phyloP scores from a whole-genome alignment of 2,329 filamentous ascomycete genomes.

The Tympanopsis confertula region DNA sequence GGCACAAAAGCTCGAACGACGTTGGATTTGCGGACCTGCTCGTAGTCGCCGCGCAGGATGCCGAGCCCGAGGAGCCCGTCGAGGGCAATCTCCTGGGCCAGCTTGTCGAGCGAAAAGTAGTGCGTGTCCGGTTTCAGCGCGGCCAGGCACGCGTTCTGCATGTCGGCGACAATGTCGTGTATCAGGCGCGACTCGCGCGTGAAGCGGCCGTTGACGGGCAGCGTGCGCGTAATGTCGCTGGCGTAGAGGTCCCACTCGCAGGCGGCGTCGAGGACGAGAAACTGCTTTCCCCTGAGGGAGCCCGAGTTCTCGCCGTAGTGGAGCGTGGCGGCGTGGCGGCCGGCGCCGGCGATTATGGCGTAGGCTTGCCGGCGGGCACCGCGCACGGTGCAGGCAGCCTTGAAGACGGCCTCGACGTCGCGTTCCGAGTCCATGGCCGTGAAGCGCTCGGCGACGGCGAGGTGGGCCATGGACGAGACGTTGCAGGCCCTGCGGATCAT shows the following conservation, averaged over 20 bases:
- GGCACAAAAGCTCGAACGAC: constrained; percentile 53
- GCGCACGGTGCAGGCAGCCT: constrained; percentile 57
- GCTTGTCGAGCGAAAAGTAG: constrained; percentile 62
- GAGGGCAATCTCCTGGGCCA: constrained; percentile 63
- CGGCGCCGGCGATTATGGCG: constrained; percentile 75
- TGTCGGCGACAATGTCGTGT: constrained; percentile 66
- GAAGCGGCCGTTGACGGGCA: constrained; percentile 66
- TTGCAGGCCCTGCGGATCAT: constrained; percentile 72
- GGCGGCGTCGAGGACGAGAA: constrained; percentile 78
- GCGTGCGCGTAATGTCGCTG: constrained; percentile 78
- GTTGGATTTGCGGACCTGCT: constrained; percentile 39
- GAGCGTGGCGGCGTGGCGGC: constrained; percentile 70
- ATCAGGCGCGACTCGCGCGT: constrained; percentile 58
- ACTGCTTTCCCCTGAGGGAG: constrained; percentile 54
- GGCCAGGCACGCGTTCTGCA: constrained; percentile 68
- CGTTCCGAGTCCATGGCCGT: constrained; percentile 61
- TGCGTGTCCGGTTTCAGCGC: constrained; percentile 56
- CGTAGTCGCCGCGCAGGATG: constrained; percentile 52
- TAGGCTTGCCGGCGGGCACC: constrained; percentile 75
- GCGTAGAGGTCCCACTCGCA: constrained; percentile 79
- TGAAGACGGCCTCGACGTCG: constrained; percentile 71
- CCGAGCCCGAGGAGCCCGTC: constrained; percentile 60
- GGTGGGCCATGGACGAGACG: constrained; percentile 69
- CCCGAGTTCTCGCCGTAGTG: constrained; percentile 80
- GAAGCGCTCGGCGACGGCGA: constrained; percentile 55